Evolutionary conservation across 1,284 basidiomycete genomes (phyloP), one percentile per base, ranked within the genome.

Genomic region (Pisolithus thermaeus): DNA sequence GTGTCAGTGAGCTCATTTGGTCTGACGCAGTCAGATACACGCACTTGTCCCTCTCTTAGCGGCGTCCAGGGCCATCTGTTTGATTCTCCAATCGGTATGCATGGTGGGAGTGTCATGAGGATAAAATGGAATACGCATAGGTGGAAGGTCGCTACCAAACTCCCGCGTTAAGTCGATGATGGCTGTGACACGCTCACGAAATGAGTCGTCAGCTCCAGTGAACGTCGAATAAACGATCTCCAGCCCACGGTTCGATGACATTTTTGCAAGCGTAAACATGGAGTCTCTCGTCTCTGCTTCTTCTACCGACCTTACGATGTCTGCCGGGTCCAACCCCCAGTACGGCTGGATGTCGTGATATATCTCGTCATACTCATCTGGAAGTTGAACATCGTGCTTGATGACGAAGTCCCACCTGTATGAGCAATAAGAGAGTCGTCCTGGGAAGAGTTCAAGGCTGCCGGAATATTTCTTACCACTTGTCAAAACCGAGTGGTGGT

Each of bases 281-380:
- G n/a, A 40, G 0, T 52, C 44, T 28, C 71, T 65, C 1, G 53
- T 58, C 56, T 78, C 78, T 49, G 72, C 68, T n/a, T 73, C 70
- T 2, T 57, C 47, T 50, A 73, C 68, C 0, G 72, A 67, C 4
- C 52, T 54, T 3, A 69, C 71, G 11, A 82, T 56, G 30, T 76
- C 72, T 0, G 52, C 53, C 0, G 80, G 79, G 47, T 75, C 61
- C 52, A 83, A 71, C 1, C 78, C 80, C 77, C 75, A 80, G 59
- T 75, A 80, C 0, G 74, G 78, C 50, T 78, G 75, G 7, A 82
- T 61, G 59, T 81, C 79, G 11, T 66, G 57, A 54, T 75, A 68
- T 38, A 85, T 80, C 47, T 78, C 74, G 56, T 79, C 75, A 49
- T 78, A 80, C 46, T 86, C 78, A 60, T 85, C 82, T 2, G 74